phyloP scores from a whole-genome alignment of 371 early-diverging fungal species.

The Catenaria anguillulae region DNA sequence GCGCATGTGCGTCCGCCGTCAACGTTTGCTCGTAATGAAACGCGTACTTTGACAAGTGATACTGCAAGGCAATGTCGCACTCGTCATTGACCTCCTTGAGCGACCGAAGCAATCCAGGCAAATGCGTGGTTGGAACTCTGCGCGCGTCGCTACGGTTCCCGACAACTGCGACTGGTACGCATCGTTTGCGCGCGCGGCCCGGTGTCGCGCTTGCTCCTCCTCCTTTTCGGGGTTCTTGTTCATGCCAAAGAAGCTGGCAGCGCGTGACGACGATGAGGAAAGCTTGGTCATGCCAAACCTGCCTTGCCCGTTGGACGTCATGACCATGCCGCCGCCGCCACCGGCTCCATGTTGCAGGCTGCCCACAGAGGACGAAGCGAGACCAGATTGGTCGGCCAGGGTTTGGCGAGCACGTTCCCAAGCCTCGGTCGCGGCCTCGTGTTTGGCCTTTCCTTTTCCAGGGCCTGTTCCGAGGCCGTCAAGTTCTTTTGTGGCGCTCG shows the following conservation, averaged over 20 bases:
- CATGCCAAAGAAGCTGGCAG: background rate
- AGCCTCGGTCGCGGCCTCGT: background rate
- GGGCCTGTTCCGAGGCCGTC: conserved; percentile 41
- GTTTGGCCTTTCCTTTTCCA: conserved; percentile 46
- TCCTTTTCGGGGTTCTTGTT: background rate
- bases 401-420: too few relatives aligned
- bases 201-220: conserved; percentile 2
- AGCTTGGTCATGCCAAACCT: too few relatives aligned
- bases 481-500: conserved; percentile 44
- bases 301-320: background rate
- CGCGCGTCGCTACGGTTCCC: conserved; percentile 38
- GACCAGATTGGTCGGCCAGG: too few relatives aligned
- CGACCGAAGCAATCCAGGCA: conserved; percentile 46
- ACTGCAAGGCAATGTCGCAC: conserved; percentile 50
- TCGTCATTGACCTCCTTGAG: conserved; percentile 54
- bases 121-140: conserved; percentile 41
- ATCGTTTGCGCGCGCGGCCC: conserved; percentile 34
- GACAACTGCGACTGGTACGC: conserved; percentile 50
- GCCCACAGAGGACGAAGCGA: too few relatives aligned
- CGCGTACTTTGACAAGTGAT: conserved; percentile 52
- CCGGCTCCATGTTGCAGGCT: too few relatives aligned
- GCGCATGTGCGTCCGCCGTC: conserved; percentile 22
- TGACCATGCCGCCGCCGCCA: too few relatives aligned
- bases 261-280: too few relatives aligned
- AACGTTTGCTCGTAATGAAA: conserved; percentile 28